Conservation (phyloP, 495 filamentous ascomycete genomes). For the Oidiodendron maius region DNA sequence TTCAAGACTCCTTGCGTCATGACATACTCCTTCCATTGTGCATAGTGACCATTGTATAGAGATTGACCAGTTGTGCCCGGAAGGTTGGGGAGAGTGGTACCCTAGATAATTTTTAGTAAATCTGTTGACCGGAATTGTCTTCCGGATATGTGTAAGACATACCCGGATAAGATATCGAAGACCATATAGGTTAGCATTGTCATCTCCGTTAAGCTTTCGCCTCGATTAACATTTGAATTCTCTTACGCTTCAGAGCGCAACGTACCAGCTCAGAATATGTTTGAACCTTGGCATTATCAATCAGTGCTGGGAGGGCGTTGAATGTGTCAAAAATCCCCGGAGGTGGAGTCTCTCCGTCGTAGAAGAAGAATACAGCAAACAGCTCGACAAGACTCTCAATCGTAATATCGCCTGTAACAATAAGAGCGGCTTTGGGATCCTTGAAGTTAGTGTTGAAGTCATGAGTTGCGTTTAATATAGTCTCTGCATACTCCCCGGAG, state of each 20-base stretch:
- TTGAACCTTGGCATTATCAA: neutral
- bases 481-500: neutral
- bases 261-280: conserved; percentile 2
- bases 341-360: conserved; percentile 15
- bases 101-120: no score
- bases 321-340: conserved; percentile 11
- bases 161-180: conserved; percentile 1
- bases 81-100: conserved; percentile 6
- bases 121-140: no score
- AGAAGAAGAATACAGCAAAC: conserved; percentile 18
- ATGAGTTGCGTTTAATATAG: conserved; percentile 13
- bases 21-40: neutral
- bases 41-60: conserved; percentile 4
- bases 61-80: neutral
- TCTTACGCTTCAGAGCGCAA: no score
- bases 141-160: neutral
- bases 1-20: neutral
- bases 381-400: conserved; percentile 5
- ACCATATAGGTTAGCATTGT: conserved; percentile 6
- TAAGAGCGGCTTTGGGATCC: conserved; percentile 19
- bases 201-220: conserved; percentile 9
- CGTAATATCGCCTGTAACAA: conserved; percentile 12
- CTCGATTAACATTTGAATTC: no score
- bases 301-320: conserved; percentile 1
- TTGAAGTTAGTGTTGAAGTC: conserved; percentile 12